Evolutionary conservation across 2,329 filamentous ascomycete species (phyloP), one percentile per base, ranked within the genome.

Genomic region (Elsinoe arachidis): DNA sequence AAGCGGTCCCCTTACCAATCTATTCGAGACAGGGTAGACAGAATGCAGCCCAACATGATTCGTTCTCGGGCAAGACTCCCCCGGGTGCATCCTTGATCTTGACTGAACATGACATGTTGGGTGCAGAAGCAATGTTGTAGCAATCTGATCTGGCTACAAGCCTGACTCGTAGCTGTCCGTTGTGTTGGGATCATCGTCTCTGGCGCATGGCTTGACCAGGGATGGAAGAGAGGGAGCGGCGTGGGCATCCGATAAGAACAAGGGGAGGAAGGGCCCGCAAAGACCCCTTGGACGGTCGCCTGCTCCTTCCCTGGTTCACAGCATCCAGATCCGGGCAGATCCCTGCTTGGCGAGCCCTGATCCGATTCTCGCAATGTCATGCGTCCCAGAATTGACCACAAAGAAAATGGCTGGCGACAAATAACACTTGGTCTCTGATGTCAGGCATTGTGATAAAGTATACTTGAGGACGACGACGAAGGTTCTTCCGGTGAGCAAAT

Each of bases 401-500:
- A 53, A 53, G 49, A 38, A 53, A 53, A 38, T 53, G 49, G 33
- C 33, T 53, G 49, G 33, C 17, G 15, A 33, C 49, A 19, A 30
- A 53, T 53, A 30, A 53, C 34, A 12, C 33, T 53, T n/a, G 33
- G 49, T 53, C 34, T 53, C 49, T 38, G 49, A 53, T 53, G 47
- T 35, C 47, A 55, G 52, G 57, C 46, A 52, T 49, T 43, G 51
- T 15, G 15, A 15, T 35, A 44, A 17, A 43, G 38, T 5, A 9
- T 53, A 23, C n/a, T 39, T 53, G 33, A 53, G 14, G 15, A 53
- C 3, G 5, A 15, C 2, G n/a, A n/a, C 5, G 39, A 34, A 39
- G 34, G 17, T 21, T 34, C 9, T 19, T 3, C 7, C 21, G 19
- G 11, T 11, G 21, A 35, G 46, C 51, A 38, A 39, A 39, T 14